A percentile compares a stretch with the other conserved stretches of the same genome.
Evolutionary conservation across 2,329 filamentous ascomycete genomes (phyloP).

Genomic region (Botryosphaeria dothidea): DNA sequence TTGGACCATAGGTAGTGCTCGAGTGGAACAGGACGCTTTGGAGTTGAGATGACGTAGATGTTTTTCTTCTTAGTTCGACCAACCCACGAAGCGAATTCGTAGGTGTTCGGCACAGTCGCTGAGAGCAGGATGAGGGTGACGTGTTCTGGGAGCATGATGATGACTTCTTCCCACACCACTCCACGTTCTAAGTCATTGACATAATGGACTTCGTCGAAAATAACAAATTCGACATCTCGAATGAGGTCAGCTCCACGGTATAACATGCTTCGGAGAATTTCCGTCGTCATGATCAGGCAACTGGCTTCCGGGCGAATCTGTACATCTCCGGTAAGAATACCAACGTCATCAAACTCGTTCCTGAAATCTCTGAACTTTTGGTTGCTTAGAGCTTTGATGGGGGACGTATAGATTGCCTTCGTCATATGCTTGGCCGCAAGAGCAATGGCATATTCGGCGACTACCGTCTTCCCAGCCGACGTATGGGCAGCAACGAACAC

Average conservation of each 20-base stretch:
- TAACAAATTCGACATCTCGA: constrained; percentile 96
- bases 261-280: constrained; percentile 96
- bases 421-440: constrained; percentile 98
- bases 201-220: constrained; percentile 98
- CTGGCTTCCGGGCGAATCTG: constrained; percentile 97
- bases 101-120: constrained; percentile 94
- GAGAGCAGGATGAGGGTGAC: constrained; percentile 94
- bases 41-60: constrained; percentile 97
- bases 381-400: constrained; percentile 97
- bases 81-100: constrained; percentile 98
- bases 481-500: constrained; percentile 98
- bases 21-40: constrained; percentile 89
- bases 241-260: constrained; percentile 95
- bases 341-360: constrained; percentile 88
- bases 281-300: constrained; percentile 98
- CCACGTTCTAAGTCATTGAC: constrained; percentile 95
- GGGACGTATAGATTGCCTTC: constrained; percentile 97
- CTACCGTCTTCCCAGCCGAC: constrained; percentile 96
- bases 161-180: constrained; percentile 99
- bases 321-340: constrained; percentile 94
- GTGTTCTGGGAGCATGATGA: constrained; percentile 98
- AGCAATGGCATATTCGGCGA: constrained; percentile 96
- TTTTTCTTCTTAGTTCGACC: constrained; percentile 97
- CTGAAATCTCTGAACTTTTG: constrained; percentile 98
- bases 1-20: constrained; percentile 97